Base-by-base conservation (phyloP, 2,329 filamentous ascomycete species). In the Talaromyces pinophilus region DNA sequence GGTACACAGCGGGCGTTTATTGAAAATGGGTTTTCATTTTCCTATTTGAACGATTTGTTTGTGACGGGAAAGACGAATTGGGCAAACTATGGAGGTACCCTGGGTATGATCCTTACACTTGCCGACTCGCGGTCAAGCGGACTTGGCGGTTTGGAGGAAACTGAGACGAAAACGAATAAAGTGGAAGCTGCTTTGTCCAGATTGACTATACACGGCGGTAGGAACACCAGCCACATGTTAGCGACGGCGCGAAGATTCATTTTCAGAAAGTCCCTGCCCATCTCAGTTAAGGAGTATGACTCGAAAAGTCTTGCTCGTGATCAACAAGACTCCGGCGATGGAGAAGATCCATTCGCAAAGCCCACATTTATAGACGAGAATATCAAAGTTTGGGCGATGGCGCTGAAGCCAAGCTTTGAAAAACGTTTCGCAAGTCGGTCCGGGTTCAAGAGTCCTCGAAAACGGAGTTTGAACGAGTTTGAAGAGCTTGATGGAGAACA, bases 241-340 rank as follows among this genome's bases (percentile, higher is more conserved):
- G 93, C 92, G n/a, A 92, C 93, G 0, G 89, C 90, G 17, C 86
- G 95, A 55, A 83, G 89, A 38, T 97, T 97, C 77, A 87, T 98
- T 60, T 94, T 97, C 72, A 86, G 95, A 44, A 93, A 92, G 71
- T 90, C 92, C 0, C 85, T 96, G 75, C 90, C 90, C 0, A 79
- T 97, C n/a, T 82, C 81, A 38, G 84, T 90, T 1, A 83, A 87
- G 69, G 95, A 99, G 77, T 85, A 91, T 59, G 79, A 82, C 48
- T 73, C 67, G n/a, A 72, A 74, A 59, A 54, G 10, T 48, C 65
- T 64, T 10, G 38, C 52, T 17, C 59, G 52, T 25, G 72, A 65
- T 48, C 62, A 71, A 63, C 68, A 68, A 40, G 73, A 72, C 73
- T 44, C 74, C 71, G 28, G 65, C 68, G 30, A 67, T 22, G 62